Percentiles rank a stretch among this genome's conserved stretches.
phyloP scores from a whole-genome alignment of 331 rosid species.

The Malus hybrid region DNA sequence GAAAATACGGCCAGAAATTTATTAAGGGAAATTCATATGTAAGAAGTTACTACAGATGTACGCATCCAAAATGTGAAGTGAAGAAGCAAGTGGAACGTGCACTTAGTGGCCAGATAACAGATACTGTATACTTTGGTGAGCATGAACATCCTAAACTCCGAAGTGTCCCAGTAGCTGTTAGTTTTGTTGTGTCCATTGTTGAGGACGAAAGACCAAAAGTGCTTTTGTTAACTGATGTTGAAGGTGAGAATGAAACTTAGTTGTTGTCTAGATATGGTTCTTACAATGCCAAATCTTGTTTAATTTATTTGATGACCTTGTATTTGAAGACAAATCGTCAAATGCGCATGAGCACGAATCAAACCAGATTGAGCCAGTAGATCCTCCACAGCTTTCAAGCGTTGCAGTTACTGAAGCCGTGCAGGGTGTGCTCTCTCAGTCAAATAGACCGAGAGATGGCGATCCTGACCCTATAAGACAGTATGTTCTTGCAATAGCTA shows the following conservation, averaged over 20 bases:
- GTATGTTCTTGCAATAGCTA: slow-evolving; percentile 41
- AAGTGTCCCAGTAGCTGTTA: slow-evolving; percentile 41
- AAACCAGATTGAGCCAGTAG: slow-evolving; percentile 33
- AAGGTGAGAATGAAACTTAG: slow-evolving; percentile 42
- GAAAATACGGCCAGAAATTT: slow-evolving; percentile 88
- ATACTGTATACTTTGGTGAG: slow-evolving; percentile 62
- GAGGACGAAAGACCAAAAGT: slow-evolving; percentile 35
- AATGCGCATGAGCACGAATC: slow-evolving; percentile 31
- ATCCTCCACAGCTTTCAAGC: slow-evolving; percentile 23
- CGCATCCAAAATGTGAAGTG: slow-evolving; percentile 62
- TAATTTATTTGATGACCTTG: slow-evolving; percentile 26
- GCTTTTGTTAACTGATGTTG: slow-evolving; percentile 22
- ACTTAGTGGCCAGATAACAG: slow-evolving; percentile 48
- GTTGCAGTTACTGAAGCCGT: slow-evolving; percentile 28
- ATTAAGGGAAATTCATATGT: slow-evolving; percentile 70
- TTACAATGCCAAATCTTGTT: slow-evolving; percentile 8
- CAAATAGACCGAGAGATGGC: slow-evolving; percentile 31
- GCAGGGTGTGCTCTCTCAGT: slow-evolving; percentile 31
- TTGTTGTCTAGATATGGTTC: slow-evolving; percentile 26
- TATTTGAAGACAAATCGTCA: slow-evolving; percentile 37
- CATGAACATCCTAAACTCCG: slow-evolving; percentile 75
- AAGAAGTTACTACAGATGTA: slow-evolving; percentile 85
- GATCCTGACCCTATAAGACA: slow-evolving; percentile 59
- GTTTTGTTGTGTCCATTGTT: slow-evolving; percentile 29
- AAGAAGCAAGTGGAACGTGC: slow-evolving; percentile 72